Percentiles rank a stretch among this genome's conserved stretches.
phyloP scores from a whole-genome alignment of 139 green algal genomes.

The Astrephomene gubernaculifera region DNA sequence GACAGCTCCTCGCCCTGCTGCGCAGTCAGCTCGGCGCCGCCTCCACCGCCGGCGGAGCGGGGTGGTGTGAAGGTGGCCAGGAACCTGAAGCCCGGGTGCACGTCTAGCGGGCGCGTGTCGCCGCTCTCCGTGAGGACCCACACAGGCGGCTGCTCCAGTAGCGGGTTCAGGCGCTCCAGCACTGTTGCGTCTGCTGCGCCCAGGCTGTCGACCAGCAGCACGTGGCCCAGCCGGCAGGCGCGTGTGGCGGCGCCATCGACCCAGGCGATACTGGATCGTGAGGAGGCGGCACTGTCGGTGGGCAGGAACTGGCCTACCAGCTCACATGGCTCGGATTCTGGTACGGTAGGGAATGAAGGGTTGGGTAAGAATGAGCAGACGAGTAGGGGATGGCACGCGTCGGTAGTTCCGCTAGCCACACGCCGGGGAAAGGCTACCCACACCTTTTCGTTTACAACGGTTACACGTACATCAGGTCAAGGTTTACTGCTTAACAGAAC shows the following conservation, averaged over 20 bases:
- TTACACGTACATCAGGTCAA: no score
- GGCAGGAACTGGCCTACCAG: constrained; percentile 54
- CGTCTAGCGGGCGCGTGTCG: constrained; percentile 12
- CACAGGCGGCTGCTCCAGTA: constrained; percentile 46
- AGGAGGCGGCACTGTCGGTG: not conserved
- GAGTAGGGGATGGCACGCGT: no score
- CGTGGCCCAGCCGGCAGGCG: not conserved
- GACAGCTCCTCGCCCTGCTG: constrained; percentile 38
- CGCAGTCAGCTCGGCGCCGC: not conserved
- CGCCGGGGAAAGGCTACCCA: no score
- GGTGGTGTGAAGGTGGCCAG: constrained; percentile 47
- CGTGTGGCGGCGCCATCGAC: constrained; percentile 48
- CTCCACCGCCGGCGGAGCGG: constrained; percentile 10
- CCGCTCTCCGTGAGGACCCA: constrained; percentile 51
- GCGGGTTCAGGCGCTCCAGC: constrained; percentile 54
- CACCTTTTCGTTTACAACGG: no score
- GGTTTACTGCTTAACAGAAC: no score
- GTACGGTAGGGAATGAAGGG: not conserved
- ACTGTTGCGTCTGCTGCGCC: constrained; percentile 48
- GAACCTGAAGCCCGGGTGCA: constrained; percentile 24
- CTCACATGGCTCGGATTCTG: constrained; percentile 54
- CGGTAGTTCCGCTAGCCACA: no score
- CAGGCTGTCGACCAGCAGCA: constrained; percentile 48
- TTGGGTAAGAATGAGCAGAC: no score
- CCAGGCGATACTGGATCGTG: constrained; percentile 26